Conservation (phyloP, 441 rosid genomes). For the Monsonia emarginata region DNA sequence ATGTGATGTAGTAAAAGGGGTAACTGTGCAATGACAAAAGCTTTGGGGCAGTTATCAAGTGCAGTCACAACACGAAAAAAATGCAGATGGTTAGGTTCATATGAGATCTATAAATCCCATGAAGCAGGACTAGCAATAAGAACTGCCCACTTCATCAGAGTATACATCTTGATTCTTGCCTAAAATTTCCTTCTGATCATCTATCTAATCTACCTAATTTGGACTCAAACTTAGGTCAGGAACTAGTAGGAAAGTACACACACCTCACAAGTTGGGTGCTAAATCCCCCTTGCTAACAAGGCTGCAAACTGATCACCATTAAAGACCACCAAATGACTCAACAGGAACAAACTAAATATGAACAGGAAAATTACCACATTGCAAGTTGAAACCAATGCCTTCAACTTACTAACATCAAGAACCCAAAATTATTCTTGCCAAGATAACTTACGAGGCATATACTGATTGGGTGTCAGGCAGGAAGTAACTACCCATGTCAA, state of each 20-base stretch:
- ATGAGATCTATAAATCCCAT: neutral
- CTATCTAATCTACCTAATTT: neutral
- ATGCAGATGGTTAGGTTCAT: neutral
- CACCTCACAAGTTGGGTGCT: neutral
- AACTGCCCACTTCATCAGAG: neutral
- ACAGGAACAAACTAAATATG: neutral
- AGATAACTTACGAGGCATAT: neutral
- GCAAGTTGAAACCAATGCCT: neutral
- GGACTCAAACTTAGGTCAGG: neutral
- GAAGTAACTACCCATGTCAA: neutral
- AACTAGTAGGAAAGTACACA: neutral
- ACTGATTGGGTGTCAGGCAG: neutral
- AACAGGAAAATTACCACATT: neutral
- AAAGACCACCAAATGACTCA: neutral
- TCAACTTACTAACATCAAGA: conserved; percentile 1
- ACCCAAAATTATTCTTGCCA: neutral
- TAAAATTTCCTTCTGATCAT: neutral
- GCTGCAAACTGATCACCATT: neutral
- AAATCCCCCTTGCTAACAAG: neutral
- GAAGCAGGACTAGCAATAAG: neutral
- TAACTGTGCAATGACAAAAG: neutral
- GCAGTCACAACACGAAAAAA: neutral
- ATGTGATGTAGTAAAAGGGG: neutral
- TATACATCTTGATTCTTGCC: neutral
- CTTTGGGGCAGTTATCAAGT: neutral